Base-by-base conservation (phyloP, 1,284 basidiomycete species). In the Kalmanozyma brasiliensis region DNA sequence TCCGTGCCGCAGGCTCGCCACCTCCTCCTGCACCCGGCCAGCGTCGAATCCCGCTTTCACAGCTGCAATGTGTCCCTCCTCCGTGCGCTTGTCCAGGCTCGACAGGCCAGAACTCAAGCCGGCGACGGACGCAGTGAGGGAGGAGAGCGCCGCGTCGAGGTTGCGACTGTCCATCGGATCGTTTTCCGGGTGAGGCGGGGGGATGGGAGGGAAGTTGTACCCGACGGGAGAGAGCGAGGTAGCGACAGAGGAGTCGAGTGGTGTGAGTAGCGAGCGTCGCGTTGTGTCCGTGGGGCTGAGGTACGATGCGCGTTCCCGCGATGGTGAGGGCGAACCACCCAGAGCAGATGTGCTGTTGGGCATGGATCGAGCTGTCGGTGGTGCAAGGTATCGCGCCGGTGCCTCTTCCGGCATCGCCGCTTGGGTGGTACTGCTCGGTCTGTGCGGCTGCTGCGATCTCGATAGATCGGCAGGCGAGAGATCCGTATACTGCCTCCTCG, bases 1-100 rank as follows among this genome's bases (percentile, higher is more conserved):
- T 1, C 49, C 71, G 24, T 76, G 73, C 44, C 71, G 24, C 23
- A 73, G 33, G 44, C 59, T 71, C 4, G 57, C 63, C 16, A 74
- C 49, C 35, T 76, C 73, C 22, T 76, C 73, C 30, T 62, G 68
- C 9, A 73, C 71, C 19, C 73, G 47, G 1, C 62, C 63, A 0
- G 61, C 59, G 23, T 76, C 73, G 44, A 76, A 71, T 16, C 65
- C 59, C 3, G 66, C 64, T 40, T 62, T 58, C 11, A 71, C 52
- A 0, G 61, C 58, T 13, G 62, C 65, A 11, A 74, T 52, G 43
- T 74, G 70, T 3, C 56, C 62, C 29, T 76, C 67, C 24, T 74
- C 67, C 4, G 51, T 57, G 6, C 71, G 42, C 36, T 65, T 61
- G 32, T 76, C 73, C 7, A 73, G 33, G 16, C 33, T 52, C 2